phyloP scores from a whole-genome alignment of 805 yeast genomes.

The Sungouiozyma ichnusensis region DNA sequence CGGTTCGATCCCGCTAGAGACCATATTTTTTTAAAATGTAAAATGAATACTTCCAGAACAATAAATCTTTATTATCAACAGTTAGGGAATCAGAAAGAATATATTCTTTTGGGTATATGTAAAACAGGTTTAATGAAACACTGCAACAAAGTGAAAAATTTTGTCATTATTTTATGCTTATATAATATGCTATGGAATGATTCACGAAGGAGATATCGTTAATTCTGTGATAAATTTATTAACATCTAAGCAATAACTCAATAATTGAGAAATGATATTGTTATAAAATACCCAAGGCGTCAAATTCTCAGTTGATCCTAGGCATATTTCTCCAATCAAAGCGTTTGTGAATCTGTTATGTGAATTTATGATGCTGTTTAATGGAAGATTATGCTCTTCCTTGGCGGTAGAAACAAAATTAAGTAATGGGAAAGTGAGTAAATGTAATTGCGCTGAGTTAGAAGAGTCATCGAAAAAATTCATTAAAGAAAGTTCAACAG shows the following conservation, averaged over 20 bases:
- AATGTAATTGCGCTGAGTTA: too few species aligned
- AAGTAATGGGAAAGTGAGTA: too few species aligned
- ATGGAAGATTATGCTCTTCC: too few species aligned
- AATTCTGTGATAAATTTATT: conserved; percentile 6
- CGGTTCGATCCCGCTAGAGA: conserved; percentile 10
- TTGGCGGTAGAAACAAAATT: too few species aligned
- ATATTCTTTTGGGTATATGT: too few species aligned
- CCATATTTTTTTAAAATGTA: conserved; percentile 3
- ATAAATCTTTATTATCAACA: too few species aligned
- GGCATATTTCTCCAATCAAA: conserved; percentile 18
- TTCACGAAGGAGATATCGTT: too few species aligned
- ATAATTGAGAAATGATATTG: conserved; percentile 12
- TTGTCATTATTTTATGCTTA: too few species aligned
- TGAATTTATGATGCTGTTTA: conserved; percentile 13
- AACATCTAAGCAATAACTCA: conserved; percentile 13
- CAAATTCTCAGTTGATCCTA: conserved; percentile 10
- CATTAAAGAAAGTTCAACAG: conserved; percentile 6
- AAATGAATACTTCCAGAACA: too few species aligned
- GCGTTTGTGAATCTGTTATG: conserved; percentile 19
- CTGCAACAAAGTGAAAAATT: neutral
- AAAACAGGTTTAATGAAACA: neutral
- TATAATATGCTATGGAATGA: too few species aligned
- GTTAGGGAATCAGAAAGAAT: too few species aligned
- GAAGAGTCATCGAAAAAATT: too few species aligned
- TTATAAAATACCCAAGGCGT: conserved; percentile 15